phyloP scores from a whole-genome alignment of 495 filamentous ascomycete genomes.

The Sphaerosporella brunnea region DNA sequence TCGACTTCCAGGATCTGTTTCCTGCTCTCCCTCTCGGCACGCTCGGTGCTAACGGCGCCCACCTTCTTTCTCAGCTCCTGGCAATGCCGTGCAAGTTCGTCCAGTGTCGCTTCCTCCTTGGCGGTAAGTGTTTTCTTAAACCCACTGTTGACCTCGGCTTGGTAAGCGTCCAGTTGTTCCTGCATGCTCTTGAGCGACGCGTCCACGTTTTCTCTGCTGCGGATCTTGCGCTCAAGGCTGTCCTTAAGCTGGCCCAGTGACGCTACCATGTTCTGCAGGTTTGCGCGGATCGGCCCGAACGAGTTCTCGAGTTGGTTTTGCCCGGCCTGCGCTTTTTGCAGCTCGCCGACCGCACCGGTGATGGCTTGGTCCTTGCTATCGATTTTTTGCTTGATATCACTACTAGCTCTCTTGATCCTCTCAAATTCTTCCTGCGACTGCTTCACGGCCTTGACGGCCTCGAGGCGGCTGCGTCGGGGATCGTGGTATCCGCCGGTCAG shows the following conservation, averaged over 20 bases:
- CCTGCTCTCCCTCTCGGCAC: conserved; percentile 60
- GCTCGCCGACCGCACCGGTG: conserved; percentile 58
- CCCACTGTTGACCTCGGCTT: conserved; percentile 60
- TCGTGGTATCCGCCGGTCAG: conserved; percentile 89
- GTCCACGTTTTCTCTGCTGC: conserved; percentile 54
- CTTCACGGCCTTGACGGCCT: conserved; percentile 59
- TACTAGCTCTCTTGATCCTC: conserved; percentile 35
- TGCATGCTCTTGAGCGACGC: conserved; percentile 54
- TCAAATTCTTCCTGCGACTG: conserved; percentile 62
- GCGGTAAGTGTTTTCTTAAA: conserved; percentile 81
- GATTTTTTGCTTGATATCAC: conserved; percentile 45
- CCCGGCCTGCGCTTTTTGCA: conserved; percentile 68
- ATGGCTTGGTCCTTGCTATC: conserved; percentile 71
- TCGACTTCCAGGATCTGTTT: conserved; percentile 70
- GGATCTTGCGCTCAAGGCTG: conserved; percentile 52
- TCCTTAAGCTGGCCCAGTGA: conserved; percentile 57
- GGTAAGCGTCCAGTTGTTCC: conserved; percentile 52
- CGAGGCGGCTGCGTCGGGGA: conserved; percentile 58
- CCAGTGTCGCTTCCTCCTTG: conserved; percentile 65
- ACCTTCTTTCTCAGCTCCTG: conserved; percentile 57
- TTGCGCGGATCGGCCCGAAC: conserved; percentile 58
- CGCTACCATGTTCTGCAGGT: conserved; percentile 50
- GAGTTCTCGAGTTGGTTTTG: conserved; percentile 61
- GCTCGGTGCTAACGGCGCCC: conserved; percentile 50
- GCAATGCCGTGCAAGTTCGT: conserved; percentile 46